A percentile compares a stretch with the other conserved stretches of the same genome.
phyloP scores from a whole-genome alignment of 78 protist genomes.

The Bodo saltans region DNA sequence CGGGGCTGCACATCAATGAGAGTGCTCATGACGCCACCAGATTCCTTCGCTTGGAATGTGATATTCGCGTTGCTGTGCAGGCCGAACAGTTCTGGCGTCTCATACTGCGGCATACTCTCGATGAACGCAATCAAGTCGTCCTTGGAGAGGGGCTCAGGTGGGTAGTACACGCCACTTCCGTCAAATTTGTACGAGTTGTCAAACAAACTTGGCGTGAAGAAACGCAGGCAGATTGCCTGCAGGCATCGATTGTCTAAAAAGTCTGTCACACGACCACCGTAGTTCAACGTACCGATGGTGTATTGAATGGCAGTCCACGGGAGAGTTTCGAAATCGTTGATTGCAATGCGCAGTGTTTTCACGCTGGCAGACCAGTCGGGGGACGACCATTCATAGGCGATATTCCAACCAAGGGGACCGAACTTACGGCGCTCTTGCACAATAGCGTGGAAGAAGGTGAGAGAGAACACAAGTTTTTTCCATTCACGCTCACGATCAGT shows the following conservation, averaged over 20 bases:
- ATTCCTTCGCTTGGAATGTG: conserved; percentile 57
- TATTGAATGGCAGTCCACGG: conserved; percentile 64
- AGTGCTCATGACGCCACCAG: conserved; percentile 20
- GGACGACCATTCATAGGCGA: conserved; percentile 74
- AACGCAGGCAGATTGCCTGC: conserved; percentile 5
- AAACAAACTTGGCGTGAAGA: conserved; percentile 16
- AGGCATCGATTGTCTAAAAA: conserved; percentile 58
- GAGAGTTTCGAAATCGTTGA: conserved; percentile 53
- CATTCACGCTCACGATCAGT: conserved; percentile 8
- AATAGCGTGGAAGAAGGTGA: conserved; percentile 77
- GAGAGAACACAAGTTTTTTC: conserved; percentile 59
- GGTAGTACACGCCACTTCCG: not conserved
- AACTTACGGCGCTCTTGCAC: conserved; percentile 86
- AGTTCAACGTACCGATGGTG: conserved; percentile 65
- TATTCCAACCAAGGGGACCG: conserved; percentile 85
- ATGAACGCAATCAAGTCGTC: conserved; percentile 1
- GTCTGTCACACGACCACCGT: conserved; percentile 85
- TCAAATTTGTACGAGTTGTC: conserved; percentile 2
- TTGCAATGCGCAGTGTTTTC: conserved; percentile 18
- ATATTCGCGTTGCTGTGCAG: conserved; percentile 80
- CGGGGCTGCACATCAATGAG: conserved; percentile 47
- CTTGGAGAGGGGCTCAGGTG: conserved; percentile 17
- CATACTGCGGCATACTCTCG: conserved; percentile 48
- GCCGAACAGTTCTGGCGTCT: conserved; percentile 66
- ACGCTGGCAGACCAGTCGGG: conserved; percentile 53